These are phyloP conservation scores for Eleusine indica DNA, from an alignment of 176 grass and related monocot species.

Conservation along the genomic window DNA sequence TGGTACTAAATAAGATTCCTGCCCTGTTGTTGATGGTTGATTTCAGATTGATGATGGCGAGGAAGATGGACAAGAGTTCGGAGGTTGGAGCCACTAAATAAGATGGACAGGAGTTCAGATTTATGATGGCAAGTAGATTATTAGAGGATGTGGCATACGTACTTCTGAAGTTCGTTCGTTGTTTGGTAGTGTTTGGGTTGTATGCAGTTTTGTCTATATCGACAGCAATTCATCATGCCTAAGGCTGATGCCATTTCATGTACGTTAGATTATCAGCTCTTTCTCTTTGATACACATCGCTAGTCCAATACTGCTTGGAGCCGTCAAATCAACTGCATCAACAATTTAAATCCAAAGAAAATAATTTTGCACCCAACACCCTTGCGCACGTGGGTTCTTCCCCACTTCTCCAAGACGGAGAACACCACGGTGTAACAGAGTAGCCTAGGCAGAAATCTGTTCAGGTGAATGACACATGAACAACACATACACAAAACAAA, in stretches of 20 bases:
- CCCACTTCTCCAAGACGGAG: not conserved
- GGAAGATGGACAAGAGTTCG: conserved; percentile 32
- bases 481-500: not conserved
- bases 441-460: not conserved
- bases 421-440: not conserved
- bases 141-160: not conserved
- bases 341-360: no score
- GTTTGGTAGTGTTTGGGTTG: not conserved
- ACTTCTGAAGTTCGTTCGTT: not conserved
- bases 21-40: not conserved
- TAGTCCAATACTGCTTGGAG: not conserved
- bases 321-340: not conserved
- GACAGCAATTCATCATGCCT: not conserved
- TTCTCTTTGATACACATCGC: not conserved
- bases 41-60: not conserved
- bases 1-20: not conserved
- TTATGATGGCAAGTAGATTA: not conserved
- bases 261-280: not conserved
- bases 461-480: not conserved
- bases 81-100: conserved; percentile 24
- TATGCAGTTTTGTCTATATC: not conserved
- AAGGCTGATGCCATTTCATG: conserved; percentile 1
- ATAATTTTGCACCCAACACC: no score
- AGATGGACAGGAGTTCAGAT: not conserved
- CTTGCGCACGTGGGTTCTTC: no score